Percentiles rank a stretch among this genome's conserved stretches.
These are phyloP conservation scores for Tricholoma matsutake DNA, from an alignment of 768 basidiomycete species.

Conservation along the genomic window DNA sequence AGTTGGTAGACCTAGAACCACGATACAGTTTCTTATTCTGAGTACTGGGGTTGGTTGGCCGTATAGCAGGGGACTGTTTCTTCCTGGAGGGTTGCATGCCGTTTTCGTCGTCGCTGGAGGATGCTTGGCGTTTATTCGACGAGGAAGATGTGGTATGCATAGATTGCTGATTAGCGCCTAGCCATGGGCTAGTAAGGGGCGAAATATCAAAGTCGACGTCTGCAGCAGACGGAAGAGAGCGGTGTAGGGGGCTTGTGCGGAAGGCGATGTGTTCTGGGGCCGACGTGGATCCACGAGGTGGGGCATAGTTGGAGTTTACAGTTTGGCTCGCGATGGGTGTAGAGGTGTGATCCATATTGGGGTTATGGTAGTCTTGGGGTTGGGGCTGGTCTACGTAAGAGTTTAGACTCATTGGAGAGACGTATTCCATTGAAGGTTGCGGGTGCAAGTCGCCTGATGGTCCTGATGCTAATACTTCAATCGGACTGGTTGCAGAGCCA, in stretches of 20 bases:
- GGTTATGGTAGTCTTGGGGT: slow-evolving; percentile 17
- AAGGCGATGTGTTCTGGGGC: slow-evolving; percentile 78
- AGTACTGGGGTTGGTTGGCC: slow-evolving; percentile 28
- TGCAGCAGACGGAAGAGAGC: slow-evolving; percentile 38
- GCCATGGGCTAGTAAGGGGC: slow-evolving; percentile 79
- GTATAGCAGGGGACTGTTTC: slow-evolving; percentile 50
- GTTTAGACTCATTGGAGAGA: slow-evolving; percentile 60
- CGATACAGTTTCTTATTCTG: slow-evolving; percentile 23
- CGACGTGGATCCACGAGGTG: slow-evolving; percentile 43
- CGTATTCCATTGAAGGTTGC: slow-evolving; percentile 53
- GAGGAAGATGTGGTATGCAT: slow-evolving; percentile 7
- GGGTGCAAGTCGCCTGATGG: slow-evolving; percentile 67
- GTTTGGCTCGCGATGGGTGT: slow-evolving; percentile 14
- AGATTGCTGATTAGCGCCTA: slow-evolving; percentile 52
- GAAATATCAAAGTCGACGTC: slow-evolving; percentile 75
- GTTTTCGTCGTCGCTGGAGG: slow-evolving; percentile 53
- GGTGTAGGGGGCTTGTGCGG: slow-evolving; percentile 34
- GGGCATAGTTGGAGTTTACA: slow-evolving; percentile 16
- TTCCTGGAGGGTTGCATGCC: slow-evolving; percentile 44
- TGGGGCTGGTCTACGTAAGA: slow-evolving; percentile 21
- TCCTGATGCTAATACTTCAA: slow-evolving; percentile 32
- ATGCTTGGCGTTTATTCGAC: slow-evolving; percentile 53
- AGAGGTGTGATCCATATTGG: slow-evolving; percentile 18
- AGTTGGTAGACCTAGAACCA: slow-evolving; percentile 53
- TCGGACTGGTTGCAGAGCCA: slow-evolving; percentile 1